phyloP scores from a whole-genome alignment of 2,329 filamentous ascomycete genomes.

The Penicillium olsonii region DNA sequence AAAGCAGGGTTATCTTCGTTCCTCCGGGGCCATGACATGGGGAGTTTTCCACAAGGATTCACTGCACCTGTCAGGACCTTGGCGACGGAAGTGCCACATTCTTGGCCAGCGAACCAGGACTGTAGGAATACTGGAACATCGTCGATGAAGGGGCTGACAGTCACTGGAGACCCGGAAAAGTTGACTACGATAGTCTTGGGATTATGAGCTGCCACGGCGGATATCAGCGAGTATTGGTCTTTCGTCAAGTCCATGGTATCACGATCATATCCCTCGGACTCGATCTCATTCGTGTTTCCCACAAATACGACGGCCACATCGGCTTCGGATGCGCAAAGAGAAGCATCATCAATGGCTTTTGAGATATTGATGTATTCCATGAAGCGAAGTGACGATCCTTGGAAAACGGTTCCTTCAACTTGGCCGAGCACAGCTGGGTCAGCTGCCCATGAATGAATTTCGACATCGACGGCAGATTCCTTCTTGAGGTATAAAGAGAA shows the following conservation, averaged over 20 bases:
- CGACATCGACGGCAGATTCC: too few species aligned
- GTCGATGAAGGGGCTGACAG: slow-evolving; percentile 52
- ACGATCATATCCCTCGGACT: neutral
- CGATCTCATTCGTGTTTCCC: neutral
- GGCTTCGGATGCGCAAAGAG: too few species aligned
- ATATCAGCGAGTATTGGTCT: neutral
- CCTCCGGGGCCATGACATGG: slow-evolving; percentile 67
- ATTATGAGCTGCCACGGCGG: neutral
- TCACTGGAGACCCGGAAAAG: slow-evolving; percentile 70
- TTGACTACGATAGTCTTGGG: slow-evolving; percentile 65
- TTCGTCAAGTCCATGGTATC: neutral
- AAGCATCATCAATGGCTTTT: neutral
- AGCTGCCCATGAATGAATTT: neutral
- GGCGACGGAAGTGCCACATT: slow-evolving; percentile 77
- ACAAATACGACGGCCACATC: neutral
- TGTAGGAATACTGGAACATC: slow-evolving; percentile 48
- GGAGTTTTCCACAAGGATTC: slow-evolving; percentile 72
- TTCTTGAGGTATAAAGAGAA: neutral
- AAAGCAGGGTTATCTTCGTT: slow-evolving; percentile 71
- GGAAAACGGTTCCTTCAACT: neutral
- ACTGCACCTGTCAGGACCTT: slow-evolving; percentile 72
- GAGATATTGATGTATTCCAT: neutral
- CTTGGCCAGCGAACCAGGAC: slow-evolving; percentile 81
- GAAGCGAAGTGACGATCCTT: neutral
- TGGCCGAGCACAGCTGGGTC: neutral